These are phyloP conservation scores for Teunomyces panamensis DNA, from an alignment of 805 yeast species.

Conservation along the genomic window DNA sequence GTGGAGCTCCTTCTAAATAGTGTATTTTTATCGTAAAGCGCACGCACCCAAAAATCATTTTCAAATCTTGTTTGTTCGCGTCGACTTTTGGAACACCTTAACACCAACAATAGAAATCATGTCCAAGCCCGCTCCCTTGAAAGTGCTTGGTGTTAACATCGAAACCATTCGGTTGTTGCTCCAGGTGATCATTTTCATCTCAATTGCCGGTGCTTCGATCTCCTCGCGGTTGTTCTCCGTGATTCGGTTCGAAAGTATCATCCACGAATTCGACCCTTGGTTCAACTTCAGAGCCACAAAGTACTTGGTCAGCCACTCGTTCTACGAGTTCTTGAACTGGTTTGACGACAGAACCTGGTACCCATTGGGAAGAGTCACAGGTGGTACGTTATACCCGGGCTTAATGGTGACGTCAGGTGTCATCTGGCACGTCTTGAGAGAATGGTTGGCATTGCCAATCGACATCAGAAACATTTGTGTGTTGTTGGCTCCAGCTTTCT, in stretches of 20 bases:
- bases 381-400: slow-evolving; percentile 98
- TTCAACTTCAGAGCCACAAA: slow-evolving; percentile 96
- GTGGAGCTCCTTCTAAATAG: slow-evolving; percentile 67
- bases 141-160: slow-evolving; percentile 19
- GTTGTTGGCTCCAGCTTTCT: slow-evolving; percentile 92
- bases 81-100: background rate
- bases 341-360: slow-evolving; percentile 99
- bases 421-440: slow-evolving; percentile 70
- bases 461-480: slow-evolving; percentile 97
- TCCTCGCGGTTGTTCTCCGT: slow-evolving; percentile 94
- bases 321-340: slow-evolving; percentile 93
- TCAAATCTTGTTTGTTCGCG: background rate
- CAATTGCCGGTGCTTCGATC: slow-evolving; percentile 87
- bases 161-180: slow-evolving; percentile 47
- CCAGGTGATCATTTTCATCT: slow-evolving; percentile 63
- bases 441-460: slow-evolving; percentile 69
- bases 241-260: slow-evolving; percentile 90
- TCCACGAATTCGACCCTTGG: slow-evolving; percentile 98
- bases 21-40: background rate
- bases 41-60: background rate
- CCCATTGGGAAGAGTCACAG: slow-evolving; percentile 98
- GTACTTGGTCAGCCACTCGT: slow-evolving; percentile 78
- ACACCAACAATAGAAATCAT: background rate
- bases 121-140: slow-evolving; percentile 6
- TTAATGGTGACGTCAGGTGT: slow-evolving; percentile 96